phyloP scores from a whole-genome alignment of 495 filamentous ascomycete genomes.

The Alectoria sarmentosa region DNA sequence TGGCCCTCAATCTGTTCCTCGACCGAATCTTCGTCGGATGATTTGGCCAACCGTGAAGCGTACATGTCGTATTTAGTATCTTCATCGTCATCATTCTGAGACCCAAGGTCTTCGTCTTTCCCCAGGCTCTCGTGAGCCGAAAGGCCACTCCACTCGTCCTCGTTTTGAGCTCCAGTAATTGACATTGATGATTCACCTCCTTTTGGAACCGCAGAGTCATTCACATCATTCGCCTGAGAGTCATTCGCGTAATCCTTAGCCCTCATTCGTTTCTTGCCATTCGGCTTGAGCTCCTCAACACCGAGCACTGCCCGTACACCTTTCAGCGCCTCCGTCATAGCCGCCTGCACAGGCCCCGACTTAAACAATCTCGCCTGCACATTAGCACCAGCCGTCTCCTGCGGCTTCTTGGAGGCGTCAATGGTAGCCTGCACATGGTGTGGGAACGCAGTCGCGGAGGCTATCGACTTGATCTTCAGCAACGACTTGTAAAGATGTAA shows the following conservation, averaged over 20 bases:
- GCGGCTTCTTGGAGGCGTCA: slow-evolving; percentile 33
- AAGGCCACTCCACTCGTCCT: slow-evolving; percentile 2
- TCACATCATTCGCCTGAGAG: neutral
- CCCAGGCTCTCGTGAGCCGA: neutral
- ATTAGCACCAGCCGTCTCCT: slow-evolving; percentile 55
- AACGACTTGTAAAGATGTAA: slow-evolving; percentile 69
- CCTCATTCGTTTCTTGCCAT: slow-evolving; percentile 25
- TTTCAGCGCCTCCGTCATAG: slow-evolving; percentile 52
- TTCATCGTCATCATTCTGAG: slow-evolving; percentile 29
- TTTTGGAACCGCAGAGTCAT: neutral
- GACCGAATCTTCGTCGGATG: slow-evolving; percentile 40
- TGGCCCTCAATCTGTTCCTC: slow-evolving; percentile 39
- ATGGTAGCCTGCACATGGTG: slow-evolving; percentile 31
- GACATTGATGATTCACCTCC: neutral
- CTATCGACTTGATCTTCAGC: slow-evolving; percentile 63
- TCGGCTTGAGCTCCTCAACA: slow-evolving; percentile 24
- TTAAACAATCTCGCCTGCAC: slow-evolving; percentile 77
- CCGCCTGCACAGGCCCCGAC: slow-evolving; percentile 63
- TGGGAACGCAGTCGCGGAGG: slow-evolving; percentile 43
- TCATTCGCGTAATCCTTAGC: slow-evolving; percentile 15
- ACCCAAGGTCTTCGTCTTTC: neutral
- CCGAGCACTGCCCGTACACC: slow-evolving; percentile 43
- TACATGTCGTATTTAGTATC: slow-evolving; percentile 44
- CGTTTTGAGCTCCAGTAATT: neutral
- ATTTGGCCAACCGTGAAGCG: slow-evolving; percentile 48